Conservation (phyloP, 2,329 filamentous ascomycete species). For the Penicillium digitatum region DNA sequence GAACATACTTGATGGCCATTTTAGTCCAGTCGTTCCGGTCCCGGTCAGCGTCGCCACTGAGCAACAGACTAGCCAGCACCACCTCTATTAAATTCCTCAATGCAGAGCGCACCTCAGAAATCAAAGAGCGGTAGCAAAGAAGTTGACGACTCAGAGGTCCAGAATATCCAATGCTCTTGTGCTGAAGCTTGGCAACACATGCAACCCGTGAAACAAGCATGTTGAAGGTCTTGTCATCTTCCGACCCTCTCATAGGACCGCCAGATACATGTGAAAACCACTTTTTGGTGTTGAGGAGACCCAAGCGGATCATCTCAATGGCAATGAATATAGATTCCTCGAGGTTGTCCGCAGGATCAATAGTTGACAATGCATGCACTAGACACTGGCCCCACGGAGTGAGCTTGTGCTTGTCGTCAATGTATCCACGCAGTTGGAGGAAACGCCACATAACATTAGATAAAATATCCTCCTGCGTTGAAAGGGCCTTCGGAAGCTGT, state of each 20-base stretch:
- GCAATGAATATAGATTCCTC: constrained; percentile 79
- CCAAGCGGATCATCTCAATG: constrained; percentile 77
- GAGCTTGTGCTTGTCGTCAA: constrained; percentile 71
- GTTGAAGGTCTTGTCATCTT: constrained; percentile 72
- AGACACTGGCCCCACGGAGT: constrained; percentile 82
- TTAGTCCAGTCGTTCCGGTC: constrained; percentile 63
- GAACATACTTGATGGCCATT: constrained; percentile 66
- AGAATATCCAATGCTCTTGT: constrained; percentile 85
- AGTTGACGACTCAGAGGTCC: constrained; percentile 89
- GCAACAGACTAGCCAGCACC: constrained; percentile 71
- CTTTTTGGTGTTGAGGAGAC: constrained; percentile 69
- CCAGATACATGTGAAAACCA: constrained; percentile 58
- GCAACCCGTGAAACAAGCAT: constrained; percentile 83
- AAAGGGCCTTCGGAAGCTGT: constrained; percentile 41
- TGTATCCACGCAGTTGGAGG: constrained; percentile 80
- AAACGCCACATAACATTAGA: constrained; percentile 83
- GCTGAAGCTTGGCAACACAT: constrained; percentile 74
- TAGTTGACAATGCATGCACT: constrained; percentile 61
- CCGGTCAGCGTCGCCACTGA: constrained; percentile 73
- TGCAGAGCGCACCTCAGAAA: constrained; percentile 71
- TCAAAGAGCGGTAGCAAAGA: constrained; percentile 78
- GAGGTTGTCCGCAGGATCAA: constrained; percentile 57
- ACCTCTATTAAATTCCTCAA: constrained; percentile 82
- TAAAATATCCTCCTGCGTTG: constrained; percentile 66
- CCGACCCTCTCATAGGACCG: constrained; percentile 58